Base-by-base conservation (phyloP, 177 flowering plant genomes). In the Telopea speciosissima region DNA sequence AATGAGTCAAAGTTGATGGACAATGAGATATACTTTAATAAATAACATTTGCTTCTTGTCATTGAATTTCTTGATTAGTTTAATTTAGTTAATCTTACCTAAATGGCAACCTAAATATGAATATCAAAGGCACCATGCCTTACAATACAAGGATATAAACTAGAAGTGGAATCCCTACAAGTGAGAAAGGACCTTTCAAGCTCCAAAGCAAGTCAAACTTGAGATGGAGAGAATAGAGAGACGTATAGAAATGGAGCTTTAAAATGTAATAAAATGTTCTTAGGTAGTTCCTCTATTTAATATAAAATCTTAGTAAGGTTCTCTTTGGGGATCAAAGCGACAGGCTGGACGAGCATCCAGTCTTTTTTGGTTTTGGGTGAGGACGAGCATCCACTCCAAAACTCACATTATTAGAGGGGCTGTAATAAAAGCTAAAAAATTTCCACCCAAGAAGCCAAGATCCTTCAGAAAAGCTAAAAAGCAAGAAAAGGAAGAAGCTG, bases 321-420 rank as follows among this genome's bases (percentile, higher is more conserved):
- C 49, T 44, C 49, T 74, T 74, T 56, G 68, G 76, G 76, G 67
- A 44, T 26, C 24, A 40, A 64, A 66, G 33, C 44, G 74, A 52
- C 77, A 75, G 77, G 67, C 77, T 75, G 77, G 31, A 28, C 4
- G 31, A 0, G 31, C 31, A 28, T 45, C 7, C 13, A n/a, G n/a
- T n/a, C n/a, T n/a, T n/a, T n/a, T n/a, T n/a, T n/a, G n/a, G n/a
- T n/a, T n/a, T n/a, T n/a, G n/a, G n/a, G n/a, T n/a, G n/a, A n/a
- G n/a, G n/a, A n/a, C n/a, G 67, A 33, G 70, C 70, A 67, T 23
- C 56, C 26, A 65, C 42, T 11, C 60, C 58, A 49, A 49, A 49
- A 5, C 60, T 65, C 65, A n/a, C 68, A 63, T 63, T 36, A 54
- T 36, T 65, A 67, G 68, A 59, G 26, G 49, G 21, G 42, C 49